phyloP scores from a whole-genome alignment of 352 stramenopile genomes.

The Globisporangium nagaii region DNA sequence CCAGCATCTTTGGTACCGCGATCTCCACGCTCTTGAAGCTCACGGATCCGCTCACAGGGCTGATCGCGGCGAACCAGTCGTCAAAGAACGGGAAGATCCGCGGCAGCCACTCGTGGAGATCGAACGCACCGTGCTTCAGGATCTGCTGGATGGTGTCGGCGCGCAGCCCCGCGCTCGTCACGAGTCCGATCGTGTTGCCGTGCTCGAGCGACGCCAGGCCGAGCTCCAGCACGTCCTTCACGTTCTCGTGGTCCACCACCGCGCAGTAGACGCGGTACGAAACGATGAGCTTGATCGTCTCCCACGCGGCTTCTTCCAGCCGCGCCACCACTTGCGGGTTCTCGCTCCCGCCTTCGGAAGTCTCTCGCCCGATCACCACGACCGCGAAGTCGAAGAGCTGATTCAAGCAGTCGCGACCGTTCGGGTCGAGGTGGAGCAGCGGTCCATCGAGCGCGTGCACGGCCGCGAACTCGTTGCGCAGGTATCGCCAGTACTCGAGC shows the following conservation, averaged over 20 bases:
- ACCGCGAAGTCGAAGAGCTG: conserved; percentile 56
- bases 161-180: conserved; percentile 13
- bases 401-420: conserved; percentile 52
- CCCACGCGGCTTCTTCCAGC: conserved; percentile 69
- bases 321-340: conserved; percentile 17
- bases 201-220: conserved; percentile 44
- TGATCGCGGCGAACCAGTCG: conserved; percentile 40
- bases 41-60: conserved; percentile 16
- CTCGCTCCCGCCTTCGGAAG: conserved; percentile 15
- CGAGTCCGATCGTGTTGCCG: conserved; percentile 4
- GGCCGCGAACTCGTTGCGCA: conserved; percentile 55
- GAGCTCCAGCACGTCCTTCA: conserved; percentile 54
- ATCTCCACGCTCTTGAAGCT: conserved; percentile 15
- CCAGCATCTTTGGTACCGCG: conserved; percentile 38
- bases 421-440: conserved; percentile 67
- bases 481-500: conserved; percentile 48
- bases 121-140: conserved; percentile 53
- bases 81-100: conserved; percentile 36
- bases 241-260: conserved; percentile 40
- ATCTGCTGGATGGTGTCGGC: conserved; percentile 34
- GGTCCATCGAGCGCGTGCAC: conserved; percentile 42
- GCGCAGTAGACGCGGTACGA: conserved; percentile 66
- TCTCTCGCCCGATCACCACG: conserved; percentile 37
- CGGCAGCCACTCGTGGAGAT: conserved; percentile 42
- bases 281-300: conserved; percentile 47